phyloP scores from a whole-genome alignment of 2,329 filamentous ascomycete genomes.

The Botrytis porri region DNA sequence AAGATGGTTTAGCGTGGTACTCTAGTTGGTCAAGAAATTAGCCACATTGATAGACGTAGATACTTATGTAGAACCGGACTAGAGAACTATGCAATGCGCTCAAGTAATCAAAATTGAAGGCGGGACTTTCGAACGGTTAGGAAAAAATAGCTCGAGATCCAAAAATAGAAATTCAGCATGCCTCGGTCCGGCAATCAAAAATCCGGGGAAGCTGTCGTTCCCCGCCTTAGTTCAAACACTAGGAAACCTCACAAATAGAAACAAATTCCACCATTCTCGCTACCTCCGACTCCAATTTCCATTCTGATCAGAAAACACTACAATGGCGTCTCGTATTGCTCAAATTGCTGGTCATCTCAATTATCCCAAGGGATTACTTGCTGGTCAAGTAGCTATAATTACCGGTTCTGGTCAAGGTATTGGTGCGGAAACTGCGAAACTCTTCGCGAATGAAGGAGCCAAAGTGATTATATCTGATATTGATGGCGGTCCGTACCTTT shows the following conservation, averaged over 20 bases:
- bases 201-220: neutral
- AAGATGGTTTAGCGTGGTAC: neutral
- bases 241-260: neutral
- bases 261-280: neutral
- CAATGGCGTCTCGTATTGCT: slow-evolving; percentile 51
- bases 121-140: neutral
- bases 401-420: slow-evolving; percentile 86
- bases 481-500: slow-evolving; percentile 56
- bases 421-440: slow-evolving; percentile 74
- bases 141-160: neutral
- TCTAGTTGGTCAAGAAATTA: neutral
- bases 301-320: neutral
- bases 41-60: neutral
- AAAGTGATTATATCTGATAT: slow-evolving; percentile 83
- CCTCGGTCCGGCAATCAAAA: slow-evolving; percentile 2
- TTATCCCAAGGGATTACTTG: slow-evolving; percentile 75
- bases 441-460: slow-evolving; percentile 86
- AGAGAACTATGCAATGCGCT: neutral
- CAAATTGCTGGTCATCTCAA: slow-evolving; percentile 79
- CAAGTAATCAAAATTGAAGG: too few relatives aligned
- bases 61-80: neutral
- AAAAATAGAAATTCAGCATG: slow-evolving; percentile 6
- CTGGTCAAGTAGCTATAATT: slow-evolving; percentile 80
- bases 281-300: neutral
- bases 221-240: neutral